Conservation (phyloP, 2,329 filamentous ascomycete species). For the Hymenoscyphus fraxineus region DNA sequence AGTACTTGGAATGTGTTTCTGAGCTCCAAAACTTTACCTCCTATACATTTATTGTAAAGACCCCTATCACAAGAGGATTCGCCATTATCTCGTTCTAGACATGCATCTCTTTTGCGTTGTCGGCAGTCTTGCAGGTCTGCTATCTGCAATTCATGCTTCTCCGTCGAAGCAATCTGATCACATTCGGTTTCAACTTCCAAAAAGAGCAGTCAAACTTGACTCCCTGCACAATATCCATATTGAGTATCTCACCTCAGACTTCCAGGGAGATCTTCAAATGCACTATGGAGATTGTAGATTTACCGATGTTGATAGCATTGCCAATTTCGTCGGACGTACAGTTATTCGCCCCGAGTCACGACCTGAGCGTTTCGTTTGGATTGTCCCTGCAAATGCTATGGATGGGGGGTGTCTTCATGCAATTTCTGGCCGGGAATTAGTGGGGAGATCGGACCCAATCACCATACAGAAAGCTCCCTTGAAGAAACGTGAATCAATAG, state of each 20-base stretch:
- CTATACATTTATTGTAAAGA: not conserved
- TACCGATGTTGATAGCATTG: conserved; percentile 49
- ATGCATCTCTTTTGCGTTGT: not conserved
- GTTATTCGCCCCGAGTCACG: conserved; percentile 15
- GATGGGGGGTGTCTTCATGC: conserved; percentile 37
- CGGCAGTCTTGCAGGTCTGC: not conserved
- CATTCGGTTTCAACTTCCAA: conserved; percentile 10
- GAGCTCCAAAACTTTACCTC: not conserved
- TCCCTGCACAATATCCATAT: conserved; percentile 48
- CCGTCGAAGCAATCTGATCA: not conserved
- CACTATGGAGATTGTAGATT: conserved; percentile 64
- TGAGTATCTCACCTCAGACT: conserved; percentile 46
- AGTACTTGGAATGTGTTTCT: not conserved
- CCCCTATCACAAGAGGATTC: not conserved
- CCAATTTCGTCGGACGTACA: conserved; percentile 22
- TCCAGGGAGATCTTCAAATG: conserved; percentile 15
- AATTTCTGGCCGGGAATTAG: conserved; percentile 29
- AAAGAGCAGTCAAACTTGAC: conserved; percentile 7
- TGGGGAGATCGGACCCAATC: conserved; percentile 22
- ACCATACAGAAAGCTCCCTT: conserved; percentile 10
- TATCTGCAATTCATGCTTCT: not conserved
- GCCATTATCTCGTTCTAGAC: not conserved
- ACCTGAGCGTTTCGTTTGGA: conserved; percentile 41
- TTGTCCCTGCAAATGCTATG: conserved; percentile 33
- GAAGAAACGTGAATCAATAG: conserved; percentile 6